phyloP scores from a whole-genome alignment of 371 early-diverging fungal genomes.

The Mucor racemosus region DNA sequence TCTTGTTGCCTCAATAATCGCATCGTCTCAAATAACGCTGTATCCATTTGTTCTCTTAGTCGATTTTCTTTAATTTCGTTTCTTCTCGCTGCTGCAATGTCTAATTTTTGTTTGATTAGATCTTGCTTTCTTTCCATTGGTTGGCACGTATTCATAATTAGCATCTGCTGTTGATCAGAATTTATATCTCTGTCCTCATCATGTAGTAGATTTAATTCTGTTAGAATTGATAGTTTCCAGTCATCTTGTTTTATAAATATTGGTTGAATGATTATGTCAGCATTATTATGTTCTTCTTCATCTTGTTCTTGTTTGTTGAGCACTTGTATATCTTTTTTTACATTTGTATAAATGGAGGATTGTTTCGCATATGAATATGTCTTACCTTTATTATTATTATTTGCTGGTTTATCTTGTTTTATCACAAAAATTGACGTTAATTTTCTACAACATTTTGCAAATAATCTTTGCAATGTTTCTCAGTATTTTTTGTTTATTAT shows the following conservation, averaged over 20 bases:
- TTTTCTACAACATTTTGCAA: conserved; percentile 6
- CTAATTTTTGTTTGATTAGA: conserved; percentile 16
- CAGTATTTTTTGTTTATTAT: conserved; percentile 7
- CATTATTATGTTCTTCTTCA: neutral
- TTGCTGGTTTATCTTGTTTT: neutral
- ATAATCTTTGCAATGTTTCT: neutral
- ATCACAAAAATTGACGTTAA: neutral
- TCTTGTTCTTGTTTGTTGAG: neutral
- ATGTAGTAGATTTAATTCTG: neutral
- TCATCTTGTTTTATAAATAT: neutral
- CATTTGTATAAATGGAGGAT: neutral
- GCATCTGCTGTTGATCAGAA: neutral
- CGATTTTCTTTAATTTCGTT: conserved; percentile 15
- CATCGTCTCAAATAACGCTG: conserved; percentile 20
- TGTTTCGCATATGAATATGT: neutral
- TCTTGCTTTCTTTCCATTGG: conserved; percentile 11
- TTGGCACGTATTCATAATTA: conserved; percentile 1
- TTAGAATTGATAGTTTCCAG: neutral
- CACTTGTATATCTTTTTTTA: too few species aligned
- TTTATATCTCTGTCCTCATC: neutral
- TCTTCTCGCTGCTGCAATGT: conserved; percentile 22
- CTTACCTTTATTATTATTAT: neutral
- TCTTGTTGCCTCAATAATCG: conserved; percentile 14
- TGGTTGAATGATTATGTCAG: conserved; percentile 1
- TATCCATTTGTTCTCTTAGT: conserved; percentile 19